A percentile compares a stretch with the other conserved stretches of the same genome.
phyloP scores from a whole-genome alignment of 345 rosid genomes.

The Turritis glabra region DNA sequence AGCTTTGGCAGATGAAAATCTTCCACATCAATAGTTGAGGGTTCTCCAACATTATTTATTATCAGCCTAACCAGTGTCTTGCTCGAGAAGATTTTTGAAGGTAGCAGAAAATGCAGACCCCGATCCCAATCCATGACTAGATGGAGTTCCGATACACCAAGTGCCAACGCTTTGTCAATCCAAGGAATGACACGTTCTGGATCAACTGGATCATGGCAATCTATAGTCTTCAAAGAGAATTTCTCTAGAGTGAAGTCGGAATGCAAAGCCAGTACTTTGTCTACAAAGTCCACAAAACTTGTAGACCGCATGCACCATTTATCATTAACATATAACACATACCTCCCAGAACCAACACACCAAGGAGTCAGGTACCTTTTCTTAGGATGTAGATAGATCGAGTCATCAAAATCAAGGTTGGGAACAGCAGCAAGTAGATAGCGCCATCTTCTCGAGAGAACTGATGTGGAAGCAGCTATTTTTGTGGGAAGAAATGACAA shows the following conservation, averaged over 20 bases:
- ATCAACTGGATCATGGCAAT: not conserved
- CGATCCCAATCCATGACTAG: not conserved
- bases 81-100: not conserved
- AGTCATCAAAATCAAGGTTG: slow-evolving; percentile 19
- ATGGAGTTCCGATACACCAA: not conserved
- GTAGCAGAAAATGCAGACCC: not conserved
- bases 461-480: slow-evolving; percentile 9
- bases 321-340: too few species aligned
- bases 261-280: slow-evolving; percentile 12
- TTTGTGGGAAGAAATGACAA: slow-evolving; percentile 13
- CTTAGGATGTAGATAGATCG: not conserved
- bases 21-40: not conserved
- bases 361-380: not conserved
- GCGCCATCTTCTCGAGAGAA: slow-evolving; percentile 19
- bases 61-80: slow-evolving; percentile 5
- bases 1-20: slow-evolving; percentile 16
- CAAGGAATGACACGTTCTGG: not conserved
- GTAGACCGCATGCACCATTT: not conserved
- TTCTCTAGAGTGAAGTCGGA: not conserved
- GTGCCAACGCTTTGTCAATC: slow-evolving; percentile 5
- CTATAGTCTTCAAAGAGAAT: not conserved
- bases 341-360: too few species aligned
- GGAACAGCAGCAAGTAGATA: not conserved
- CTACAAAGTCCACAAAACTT: slow-evolving; percentile 3
- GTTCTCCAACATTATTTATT: not conserved